Percentiles rank a stretch among this genome's conserved stretches.
Evolutionary conservation across 1,284 basidiomycete genomes (phyloP).

Genomic region (Termitomyces sp.): DNA sequence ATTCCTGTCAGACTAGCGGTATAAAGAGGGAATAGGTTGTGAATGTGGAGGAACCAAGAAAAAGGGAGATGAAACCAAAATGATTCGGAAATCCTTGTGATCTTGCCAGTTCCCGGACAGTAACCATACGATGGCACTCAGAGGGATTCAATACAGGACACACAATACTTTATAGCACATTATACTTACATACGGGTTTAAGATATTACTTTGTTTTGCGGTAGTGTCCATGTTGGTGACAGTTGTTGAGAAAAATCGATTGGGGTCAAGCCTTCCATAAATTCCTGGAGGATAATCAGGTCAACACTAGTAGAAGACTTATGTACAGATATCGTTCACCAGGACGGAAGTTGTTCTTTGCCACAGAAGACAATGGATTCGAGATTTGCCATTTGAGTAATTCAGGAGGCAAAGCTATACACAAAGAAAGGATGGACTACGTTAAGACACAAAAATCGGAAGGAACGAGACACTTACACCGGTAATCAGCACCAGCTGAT

Average conservation of each 20-base stretch:
- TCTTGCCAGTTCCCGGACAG: conserved; percentile 68
- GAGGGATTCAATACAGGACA: not conserved
- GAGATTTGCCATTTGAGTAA: conserved; percentile 49
- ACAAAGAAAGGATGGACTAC: not conserved
- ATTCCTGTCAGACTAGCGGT: no score
- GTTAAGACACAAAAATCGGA: not conserved
- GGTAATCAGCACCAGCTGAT: conserved; percentile 50
- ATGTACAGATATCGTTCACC: conserved; percentile 30
- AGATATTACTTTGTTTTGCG: conserved; percentile 64
- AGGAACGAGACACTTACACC: conserved; percentile 33
- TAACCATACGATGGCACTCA: conserved; percentile 60
- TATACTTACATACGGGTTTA: conserved; percentile 57
- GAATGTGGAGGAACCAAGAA: no score
- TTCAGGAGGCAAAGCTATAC: conserved; percentile 32
- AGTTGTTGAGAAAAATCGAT: conserved; percentile 58
- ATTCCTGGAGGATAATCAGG: conserved; percentile 33
- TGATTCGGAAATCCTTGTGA: conserved; percentile 74
- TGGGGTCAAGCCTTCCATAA: conserved; percentile 55
- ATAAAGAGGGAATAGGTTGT: no score
- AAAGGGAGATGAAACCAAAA: conserved; percentile 65
- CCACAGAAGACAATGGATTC: conserved; percentile 54
- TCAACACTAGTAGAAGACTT: not conserved
- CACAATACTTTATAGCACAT: not conserved
- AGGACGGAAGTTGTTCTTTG: conserved; percentile 41
- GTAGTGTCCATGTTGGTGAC: conserved; percentile 71